Conservation (phyloP, 2,329 filamentous ascomycete genomes). For the Neocucurbitaria cava region DNA sequence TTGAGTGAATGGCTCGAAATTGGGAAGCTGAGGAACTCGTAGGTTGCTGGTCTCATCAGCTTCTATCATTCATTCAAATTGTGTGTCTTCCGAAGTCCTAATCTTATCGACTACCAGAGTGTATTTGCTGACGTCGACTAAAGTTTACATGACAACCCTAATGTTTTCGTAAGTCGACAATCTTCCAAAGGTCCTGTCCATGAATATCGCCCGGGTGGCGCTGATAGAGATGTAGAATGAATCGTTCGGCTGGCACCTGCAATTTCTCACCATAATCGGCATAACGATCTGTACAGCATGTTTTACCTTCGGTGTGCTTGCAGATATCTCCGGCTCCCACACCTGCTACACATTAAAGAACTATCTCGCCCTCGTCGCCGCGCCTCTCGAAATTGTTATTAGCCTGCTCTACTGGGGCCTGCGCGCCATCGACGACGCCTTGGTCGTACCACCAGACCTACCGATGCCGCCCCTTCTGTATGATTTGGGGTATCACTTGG, state of each 20-base stretch:
- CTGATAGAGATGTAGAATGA: constrained; percentile 51
- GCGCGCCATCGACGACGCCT: constrained; percentile 59
- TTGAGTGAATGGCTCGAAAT: not conserved
- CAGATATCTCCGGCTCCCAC: constrained; percentile 65
- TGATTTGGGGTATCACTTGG: constrained; percentile 58
- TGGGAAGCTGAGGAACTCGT: not conserved
- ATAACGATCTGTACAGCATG: constrained; percentile 67
- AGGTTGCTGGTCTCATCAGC: constrained; percentile 52
- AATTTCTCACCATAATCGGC: constrained; percentile 78
- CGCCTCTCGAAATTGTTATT: constrained; percentile 75
- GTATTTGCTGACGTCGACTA: constrained; percentile 24
- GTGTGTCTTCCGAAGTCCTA: constrained; percentile 15
- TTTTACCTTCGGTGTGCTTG: constrained; percentile 67
- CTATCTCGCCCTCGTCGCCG: constrained; percentile 67
- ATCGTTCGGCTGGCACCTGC: constrained; percentile 72
- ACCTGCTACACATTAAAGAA: constrained; percentile 73
- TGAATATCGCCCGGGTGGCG: not conserved
- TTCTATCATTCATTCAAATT: constrained; percentile 55
- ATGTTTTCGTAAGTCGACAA: constrained; percentile 29
- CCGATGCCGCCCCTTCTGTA: constrained; percentile 55
- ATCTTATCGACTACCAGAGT: not conserved
- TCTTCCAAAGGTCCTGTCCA: not conserved
- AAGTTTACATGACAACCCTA: constrained; percentile 41
- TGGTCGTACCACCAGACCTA: constrained; percentile 56
- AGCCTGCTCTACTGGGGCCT: constrained; percentile 77